phyloP scores from a whole-genome alignment of 257 asterid genomes.

The Plantago major region DNA sequence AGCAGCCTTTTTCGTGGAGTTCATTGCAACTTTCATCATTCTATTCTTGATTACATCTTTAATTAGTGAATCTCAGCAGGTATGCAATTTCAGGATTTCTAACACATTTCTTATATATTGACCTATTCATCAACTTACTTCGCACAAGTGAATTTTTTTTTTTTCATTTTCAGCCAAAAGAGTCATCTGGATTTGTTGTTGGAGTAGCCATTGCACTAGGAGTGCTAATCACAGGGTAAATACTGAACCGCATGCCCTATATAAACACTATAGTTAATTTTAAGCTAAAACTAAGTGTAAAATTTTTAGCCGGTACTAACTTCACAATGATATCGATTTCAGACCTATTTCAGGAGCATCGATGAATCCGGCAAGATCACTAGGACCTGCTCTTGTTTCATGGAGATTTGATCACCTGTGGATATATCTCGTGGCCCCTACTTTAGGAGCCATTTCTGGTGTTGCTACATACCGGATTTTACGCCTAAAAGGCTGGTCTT shows the following conservation, averaged over 20 bases:
- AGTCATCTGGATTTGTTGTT: conserved; percentile 56
- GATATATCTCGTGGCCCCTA: conserved; percentile 81
- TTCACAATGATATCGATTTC: neutral
- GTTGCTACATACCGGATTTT: conserved; percentile 50
- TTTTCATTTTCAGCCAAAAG: conserved; percentile 32
- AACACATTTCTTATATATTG: neutral
- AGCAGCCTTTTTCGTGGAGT: conserved; percentile 68
- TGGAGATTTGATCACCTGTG: conserved; percentile 59
- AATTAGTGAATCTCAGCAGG: conserved; percentile 41
- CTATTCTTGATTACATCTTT: conserved; percentile 67
- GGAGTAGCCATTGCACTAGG: conserved; percentile 78
- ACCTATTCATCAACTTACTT: neutral
- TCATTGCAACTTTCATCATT: conserved; percentile 65
- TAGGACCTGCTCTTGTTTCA: conserved; percentile 83
- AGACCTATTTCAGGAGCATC: conserved; percentile 95
- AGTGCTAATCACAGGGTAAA: conserved; percentile 82
- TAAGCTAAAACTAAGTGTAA: neutral
- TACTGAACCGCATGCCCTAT: neutral
- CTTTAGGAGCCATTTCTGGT: conserved; percentile 62
- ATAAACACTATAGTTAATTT: neutral
- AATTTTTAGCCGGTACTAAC: neutral
- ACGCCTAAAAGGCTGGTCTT: conserved; percentile 81
- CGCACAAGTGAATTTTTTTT: neutral
- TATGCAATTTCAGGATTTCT: conserved; percentile 26
- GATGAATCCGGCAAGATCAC: conserved; percentile 91